These are phyloP conservation scores for Rhynchospora tenuis DNA, from an alignment of 176 grass and related monocot species.

Conservation along the genomic window DNA sequence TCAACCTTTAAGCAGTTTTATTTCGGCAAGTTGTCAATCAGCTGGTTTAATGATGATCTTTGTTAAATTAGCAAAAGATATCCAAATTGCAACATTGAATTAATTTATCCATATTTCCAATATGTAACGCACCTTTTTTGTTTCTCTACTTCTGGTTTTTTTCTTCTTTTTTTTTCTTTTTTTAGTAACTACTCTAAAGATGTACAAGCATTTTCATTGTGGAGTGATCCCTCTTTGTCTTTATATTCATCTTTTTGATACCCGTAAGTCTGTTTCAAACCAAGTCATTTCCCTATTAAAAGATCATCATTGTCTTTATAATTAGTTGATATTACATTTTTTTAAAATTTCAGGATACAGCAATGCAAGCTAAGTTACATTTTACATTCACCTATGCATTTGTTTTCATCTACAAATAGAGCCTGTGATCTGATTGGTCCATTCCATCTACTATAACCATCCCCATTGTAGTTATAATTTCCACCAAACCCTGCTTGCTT, in stretches of 20 bases:
- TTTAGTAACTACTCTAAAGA: no score
- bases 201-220: no score
- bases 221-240: no score
- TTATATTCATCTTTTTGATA: not conserved
- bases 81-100: not conserved
- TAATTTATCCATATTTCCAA: no score
- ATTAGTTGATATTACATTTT: not conserved
- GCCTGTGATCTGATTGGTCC: slow-evolving; percentile 44
- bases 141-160: no score
- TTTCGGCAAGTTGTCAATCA: no score
- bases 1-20: no score
- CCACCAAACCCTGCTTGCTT: slow-evolving; percentile 7
- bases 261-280: not conserved
- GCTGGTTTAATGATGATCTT: no score
- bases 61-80: not conserved
- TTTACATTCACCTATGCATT: slow-evolving; percentile 51
- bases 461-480: slow-evolving; percentile 31
- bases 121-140: no score
- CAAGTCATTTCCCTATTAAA: not conserved
- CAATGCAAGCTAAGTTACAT: not conserved
- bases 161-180: no score
- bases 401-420: slow-evolving; percentile 62
- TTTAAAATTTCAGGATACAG: not conserved
- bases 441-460: slow-evolving; percentile 59
- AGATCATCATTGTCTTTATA: not conserved